phyloP scores from a whole-genome alignment of 73 alveolate genomes.

The Halteria grandinella region DNA sequence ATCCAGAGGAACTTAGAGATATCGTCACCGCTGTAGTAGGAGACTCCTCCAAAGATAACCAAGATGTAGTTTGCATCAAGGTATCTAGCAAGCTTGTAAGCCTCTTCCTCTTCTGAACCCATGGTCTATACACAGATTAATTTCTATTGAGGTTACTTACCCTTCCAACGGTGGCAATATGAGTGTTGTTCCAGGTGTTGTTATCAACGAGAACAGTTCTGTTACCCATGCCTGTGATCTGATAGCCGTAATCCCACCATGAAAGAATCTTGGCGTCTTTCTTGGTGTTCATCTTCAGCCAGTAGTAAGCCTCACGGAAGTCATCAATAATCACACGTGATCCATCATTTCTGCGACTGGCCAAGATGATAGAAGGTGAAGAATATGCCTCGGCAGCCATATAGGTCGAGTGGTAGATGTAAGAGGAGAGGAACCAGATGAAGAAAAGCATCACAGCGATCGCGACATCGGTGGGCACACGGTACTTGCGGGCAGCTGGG shows the following conservation, averaged over 20 bases:
- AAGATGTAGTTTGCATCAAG: conserved; percentile 88
- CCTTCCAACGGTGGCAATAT: conserved; percentile 86
- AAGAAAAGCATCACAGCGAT: conserved; percentile 75
- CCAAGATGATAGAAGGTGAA: conserved; percentile 69
- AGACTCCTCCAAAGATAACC: conserved; percentile 85
- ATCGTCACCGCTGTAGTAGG: conserved; percentile 90
- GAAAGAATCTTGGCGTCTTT: conserved; percentile 65
- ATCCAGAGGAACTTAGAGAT: conserved; percentile 89
- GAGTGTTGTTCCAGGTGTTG: conserved; percentile 91
- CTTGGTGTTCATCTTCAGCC: conserved; percentile 63
- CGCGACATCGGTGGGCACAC: conserved; percentile 58
- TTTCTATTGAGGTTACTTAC: not conserved
- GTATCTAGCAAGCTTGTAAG: conserved; percentile 73
- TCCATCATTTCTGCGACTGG: conserved; percentile 63
- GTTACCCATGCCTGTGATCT: conserved; percentile 87
- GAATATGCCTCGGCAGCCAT: conserved; percentile 92
- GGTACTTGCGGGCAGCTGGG: conserved; percentile 61
- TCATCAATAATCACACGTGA: conserved; percentile 56
- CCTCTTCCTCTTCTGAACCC: conserved; percentile 87
- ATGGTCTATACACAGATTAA: conserved; percentile 45
- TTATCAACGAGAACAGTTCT: conserved; percentile 85
- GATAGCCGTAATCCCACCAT: conserved; percentile 89
- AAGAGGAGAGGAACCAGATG: conserved; percentile 65
- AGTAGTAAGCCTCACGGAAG: conserved; percentile 70
- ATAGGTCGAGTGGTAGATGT: conserved; percentile 89